A percentile compares a stretch with the other conserved stretches of the same genome.
phyloP scores from a whole-genome alignment of 352 stramenopile species.

The Globisporangium parvum region DNA sequence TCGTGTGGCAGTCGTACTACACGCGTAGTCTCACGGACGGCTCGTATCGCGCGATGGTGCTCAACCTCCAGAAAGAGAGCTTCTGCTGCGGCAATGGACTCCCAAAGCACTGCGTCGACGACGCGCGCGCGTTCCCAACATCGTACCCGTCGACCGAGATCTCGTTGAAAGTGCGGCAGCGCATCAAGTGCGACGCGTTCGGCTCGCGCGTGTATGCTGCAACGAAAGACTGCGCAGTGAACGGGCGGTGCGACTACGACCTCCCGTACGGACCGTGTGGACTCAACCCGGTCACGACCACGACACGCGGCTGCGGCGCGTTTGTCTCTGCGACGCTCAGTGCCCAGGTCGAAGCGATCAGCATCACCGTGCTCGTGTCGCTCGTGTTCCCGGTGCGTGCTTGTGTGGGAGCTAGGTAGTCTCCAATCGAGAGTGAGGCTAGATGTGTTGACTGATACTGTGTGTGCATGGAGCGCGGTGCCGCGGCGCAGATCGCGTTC shows the following conservation, averaged over 20 bases:
- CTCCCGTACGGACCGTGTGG: slow-evolving; percentile 57
- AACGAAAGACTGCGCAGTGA: slow-evolving; percentile 40
- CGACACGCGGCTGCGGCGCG: slow-evolving; percentile 45
- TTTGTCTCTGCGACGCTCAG: slow-evolving; percentile 41
- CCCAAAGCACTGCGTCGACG: slow-evolving; percentile 38
- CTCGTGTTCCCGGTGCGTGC: slow-evolving; percentile 43
- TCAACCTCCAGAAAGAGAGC: slow-evolving; percentile 51
- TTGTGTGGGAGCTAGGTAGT: not conserved
- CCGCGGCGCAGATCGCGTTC: slow-evolving; percentile 30
- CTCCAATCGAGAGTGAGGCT: not conserved
- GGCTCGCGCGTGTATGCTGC: slow-evolving; percentile 27
- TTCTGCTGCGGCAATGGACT: slow-evolving; percentile 69
- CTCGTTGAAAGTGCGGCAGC: slow-evolving; percentile 17
- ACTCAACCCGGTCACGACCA: slow-evolving; percentile 38
- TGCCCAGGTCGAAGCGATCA: slow-evolving; percentile 38
- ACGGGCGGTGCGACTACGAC: slow-evolving; percentile 46
- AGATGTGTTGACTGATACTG: not conserved
- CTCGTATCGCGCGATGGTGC: slow-evolving; percentile 46
- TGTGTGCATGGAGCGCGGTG: not conserved
- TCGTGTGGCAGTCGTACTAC: slow-evolving; percentile 79
- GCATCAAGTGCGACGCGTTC: slow-evolving; percentile 23
- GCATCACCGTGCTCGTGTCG: slow-evolving; percentile 24
- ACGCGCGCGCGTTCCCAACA: slow-evolving; percentile 41
- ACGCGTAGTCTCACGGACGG: slow-evolving; percentile 30
- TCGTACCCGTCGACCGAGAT: slow-evolving; percentile 30